Evolutionary conservation across 2,329 filamentous ascomycete species (phyloP), one percentile per base, ranked within the genome.

Genomic region (Alternaria metachromatica): DNA sequence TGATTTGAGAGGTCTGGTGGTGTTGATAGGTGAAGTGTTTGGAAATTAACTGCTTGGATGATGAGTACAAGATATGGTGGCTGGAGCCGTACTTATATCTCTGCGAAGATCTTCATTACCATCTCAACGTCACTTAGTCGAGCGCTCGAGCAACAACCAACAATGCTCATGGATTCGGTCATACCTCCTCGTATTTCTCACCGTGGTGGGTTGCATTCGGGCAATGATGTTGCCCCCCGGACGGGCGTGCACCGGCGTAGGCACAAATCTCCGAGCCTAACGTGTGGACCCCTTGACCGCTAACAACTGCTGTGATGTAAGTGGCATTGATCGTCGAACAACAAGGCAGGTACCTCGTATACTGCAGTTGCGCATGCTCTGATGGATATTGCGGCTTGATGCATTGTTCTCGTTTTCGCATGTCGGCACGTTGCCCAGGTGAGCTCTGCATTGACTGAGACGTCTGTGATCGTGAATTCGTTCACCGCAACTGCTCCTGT

Each of bases 31-130:
- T 23, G 45, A 23, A 13, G 30, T 43, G 48, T 23, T 59, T 62
- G 8, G 18, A 43, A 25, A n/a, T 41, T 56, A 7, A 18, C 28
- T 45, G 37, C 61, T 56, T 44, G 21, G 23, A 44, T 61, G 44
- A 63, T 33, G 18, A 23, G 11, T 44, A 21, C 6, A 28, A 58
- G 21, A 3, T n/a, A 1, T 25, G 26, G 41, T 41, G 20, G 33
- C 23, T 44, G 45, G 41, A 21, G 48, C 6, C n/a, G 20, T 67
- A 67, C 67, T 71, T 70, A 68, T 71, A 66, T 57, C 53, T 43
- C 53, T 20, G 54, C 43, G 15, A 55, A 50, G 23, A 37, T 46
- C 23, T 20, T 45, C 20, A 37, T 55, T 30, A 33, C 48, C 61
- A 46, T 21, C 18, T 18, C 33, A 58, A 66, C 62, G 59, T 67